Base-by-base conservation (phyloP, 179 eudicot species). In the Spinacia oleracea region DNA sequence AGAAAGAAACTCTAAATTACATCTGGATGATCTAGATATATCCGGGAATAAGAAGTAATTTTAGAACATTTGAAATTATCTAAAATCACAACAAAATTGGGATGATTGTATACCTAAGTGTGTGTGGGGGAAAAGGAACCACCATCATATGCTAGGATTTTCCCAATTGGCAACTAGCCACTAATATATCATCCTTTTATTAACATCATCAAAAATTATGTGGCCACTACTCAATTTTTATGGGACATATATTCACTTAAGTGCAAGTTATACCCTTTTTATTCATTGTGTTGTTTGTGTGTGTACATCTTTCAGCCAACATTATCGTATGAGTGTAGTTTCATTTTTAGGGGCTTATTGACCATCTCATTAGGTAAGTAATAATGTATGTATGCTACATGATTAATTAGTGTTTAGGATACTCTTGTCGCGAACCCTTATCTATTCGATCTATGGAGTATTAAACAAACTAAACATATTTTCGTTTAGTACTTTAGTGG, bases 301-400 rank as follows among this genome's bases (percentile, higher is more conserved):
- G 1, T 38, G 83, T 76, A 27, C 43, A 81, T 69, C 58, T 75
- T 81, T 81, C 70, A 70, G 25, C 76, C 50, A 81, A 72, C 85
- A 80, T 80, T 55, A 66, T 80, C 18, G 71, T 80, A 32, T 63
- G 25, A 56, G 27, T 74, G 77, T 80, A 31, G 77, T 65, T 70
- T 78, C 78, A 68, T 82, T 69, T 70, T 62, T 46, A 51, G 78
- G 79, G 55, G 56, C 65, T 69, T 65, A 69, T 74, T 74, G 56
- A 55, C 78, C 75, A 55, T 63, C 34, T 46, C 66, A 35, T 59
- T 71, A 59, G 21, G 58, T 70, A 46, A 21, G 27, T 72, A 46
- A 79, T 78, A 2, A 18, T 77, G 64, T 45, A 60, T 50, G 15
- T 64, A 18, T 34, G n/a, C 53, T 48, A 48, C 15, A 20, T 53